These are phyloP conservation scores for Rhodotorula sp. DNA, from an alignment of 1,284 basidiomycete species.

Conservation along the genomic window DNA sequence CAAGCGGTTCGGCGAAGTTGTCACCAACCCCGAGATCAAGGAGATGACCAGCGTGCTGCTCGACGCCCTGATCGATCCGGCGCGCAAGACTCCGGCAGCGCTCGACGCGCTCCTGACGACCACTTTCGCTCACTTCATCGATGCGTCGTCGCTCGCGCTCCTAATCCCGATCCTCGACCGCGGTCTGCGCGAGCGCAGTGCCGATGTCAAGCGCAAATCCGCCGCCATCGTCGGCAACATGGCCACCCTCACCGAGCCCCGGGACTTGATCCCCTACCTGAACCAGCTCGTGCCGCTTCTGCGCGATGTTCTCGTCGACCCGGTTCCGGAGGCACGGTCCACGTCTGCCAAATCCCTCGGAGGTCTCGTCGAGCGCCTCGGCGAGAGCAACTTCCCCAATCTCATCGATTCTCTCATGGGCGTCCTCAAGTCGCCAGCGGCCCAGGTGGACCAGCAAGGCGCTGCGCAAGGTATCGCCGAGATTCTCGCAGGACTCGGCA, in stretches of 20 bases:
- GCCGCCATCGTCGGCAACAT: conserved; percentile 97
- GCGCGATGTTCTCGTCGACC: conserved; percentile 77
- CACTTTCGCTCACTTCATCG: conserved; percentile 97
- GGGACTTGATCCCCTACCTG: conserved; percentile 96
- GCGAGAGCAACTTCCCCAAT: conserved; percentile 93
- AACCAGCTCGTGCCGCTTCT: conserved; percentile 84
- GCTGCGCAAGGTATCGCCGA: conserved; percentile 97
- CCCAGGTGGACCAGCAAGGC: conserved; percentile 91
- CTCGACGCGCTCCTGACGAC: conserved; percentile 83
- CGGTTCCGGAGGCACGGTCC: conserved; percentile 74
- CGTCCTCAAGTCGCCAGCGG: conserved; percentile 88
- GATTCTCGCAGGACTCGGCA: conserved; percentile 91
- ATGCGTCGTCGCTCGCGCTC: conserved; percentile 94
- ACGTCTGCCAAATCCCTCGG: conserved; percentile 98
- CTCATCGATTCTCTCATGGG: conserved; percentile 86
- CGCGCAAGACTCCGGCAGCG: conserved; percentile 78
- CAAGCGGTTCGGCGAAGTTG: conserved; percentile 88
- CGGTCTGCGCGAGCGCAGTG: conserved; percentile 85
- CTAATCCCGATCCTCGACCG: conserved; percentile 95
- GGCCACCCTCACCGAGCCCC: conserved; percentile 76
- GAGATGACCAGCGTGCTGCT: conserved; percentile 86
- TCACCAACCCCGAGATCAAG: conserved; percentile 70
- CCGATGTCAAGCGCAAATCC: conserved; percentile 92
- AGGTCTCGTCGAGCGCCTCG: conserved; percentile 91
- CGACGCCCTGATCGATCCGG: conserved; percentile 94